Evolutionary conservation across 2,329 filamentous ascomycete species (phyloP).

Genomic region (Ceratocystis huliohia): DNA sequence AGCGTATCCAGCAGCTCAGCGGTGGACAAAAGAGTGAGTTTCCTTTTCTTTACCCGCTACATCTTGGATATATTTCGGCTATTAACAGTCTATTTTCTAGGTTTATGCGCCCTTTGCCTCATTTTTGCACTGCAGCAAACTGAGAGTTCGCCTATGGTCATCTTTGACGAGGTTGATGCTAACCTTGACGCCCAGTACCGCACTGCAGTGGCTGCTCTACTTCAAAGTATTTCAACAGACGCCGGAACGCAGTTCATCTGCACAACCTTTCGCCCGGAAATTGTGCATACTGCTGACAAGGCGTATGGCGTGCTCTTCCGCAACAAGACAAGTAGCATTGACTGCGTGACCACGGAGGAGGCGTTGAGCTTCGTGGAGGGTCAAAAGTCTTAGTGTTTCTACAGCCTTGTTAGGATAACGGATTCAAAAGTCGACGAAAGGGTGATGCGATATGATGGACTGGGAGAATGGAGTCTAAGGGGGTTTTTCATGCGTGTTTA

Average conservation of each 20-base stretch:
- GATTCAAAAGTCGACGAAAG: not conserved
- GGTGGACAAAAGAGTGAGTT: slow-evolving; percentile 90
- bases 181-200: slow-evolving; percentile 97
- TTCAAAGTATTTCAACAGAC: slow-evolving; percentile 62
- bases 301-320: slow-evolving; percentile 92
- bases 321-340: slow-evolving; percentile 89
- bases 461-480: slow-evolving; percentile 8
- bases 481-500: not conserved
- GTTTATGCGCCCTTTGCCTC: slow-evolving; percentile 88
- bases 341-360: slow-evolving; percentile 75
- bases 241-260: slow-evolving; percentile 79
- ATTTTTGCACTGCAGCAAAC: slow-evolving; percentile 99
- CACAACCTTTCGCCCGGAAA: slow-evolving; percentile 95
- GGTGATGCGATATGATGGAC: not conserved
- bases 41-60: not conserved
- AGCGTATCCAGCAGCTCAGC: slow-evolving; percentile 91
- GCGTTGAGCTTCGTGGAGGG: slow-evolving; percentile 91
- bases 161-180: slow-evolving; percentile 97
- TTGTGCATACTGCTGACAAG: slow-evolving; percentile 88
- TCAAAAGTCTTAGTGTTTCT: slow-evolving; percentile 33
- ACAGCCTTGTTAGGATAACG: not conserved
- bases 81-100: slow-evolving; percentile 33
- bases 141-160: slow-evolving; percentile 94
- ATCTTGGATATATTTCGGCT: not conserved
- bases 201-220: slow-evolving; percentile 81